Evolutionary conservation across 306 rosid genomes (phyloP), one percentile per base, ranked within the genome.

Genomic region (Citrullus colocynthis): DNA sequence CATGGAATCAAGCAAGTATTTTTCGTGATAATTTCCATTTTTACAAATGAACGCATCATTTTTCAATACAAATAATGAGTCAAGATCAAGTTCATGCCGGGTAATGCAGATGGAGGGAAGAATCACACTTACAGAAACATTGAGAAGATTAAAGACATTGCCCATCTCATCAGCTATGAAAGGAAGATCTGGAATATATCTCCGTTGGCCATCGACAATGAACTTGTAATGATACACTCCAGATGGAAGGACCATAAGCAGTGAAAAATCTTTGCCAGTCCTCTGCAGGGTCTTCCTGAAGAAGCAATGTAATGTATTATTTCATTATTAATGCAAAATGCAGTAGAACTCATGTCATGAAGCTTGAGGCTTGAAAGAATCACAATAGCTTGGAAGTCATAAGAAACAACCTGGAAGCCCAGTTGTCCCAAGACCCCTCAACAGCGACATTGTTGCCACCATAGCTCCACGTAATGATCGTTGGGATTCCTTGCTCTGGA

Each of bases 391-490:
- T 54, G 51, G 83, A 78, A 80, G 39, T 70, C 71, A 64, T 57
- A 34, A 64, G 56, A 62, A 63, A 79, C 83, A 75, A 89, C 98
- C 96, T 93, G 57, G 97, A 85, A 66, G 82, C 69, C 98, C 98
- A 93, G 83, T 89, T 85, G 86, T 93, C 96, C 98, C 98, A 93
- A 70, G 98, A 91, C 79, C 98, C 98, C 90, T 93, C 93, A 61
- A 91, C 90, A 60, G 82, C 89, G 57, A 93, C 96, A 76, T 63
- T 89, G 79, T 76, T 86, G 75, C 98, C 97, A 74, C 93, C 98
- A 57, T 76, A 87, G 54, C 16, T 85, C 98, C 98, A 93, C 6
- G 93, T 87, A 82, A 93, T 87, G 90, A 93, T 82, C 39, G 90
- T 89, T 10, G 98, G 94, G 71, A 89, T 80, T 79, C 90, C 98